Conservation (phyloP, 345 rosid genomes). For the Mercurialis annua region DNA sequence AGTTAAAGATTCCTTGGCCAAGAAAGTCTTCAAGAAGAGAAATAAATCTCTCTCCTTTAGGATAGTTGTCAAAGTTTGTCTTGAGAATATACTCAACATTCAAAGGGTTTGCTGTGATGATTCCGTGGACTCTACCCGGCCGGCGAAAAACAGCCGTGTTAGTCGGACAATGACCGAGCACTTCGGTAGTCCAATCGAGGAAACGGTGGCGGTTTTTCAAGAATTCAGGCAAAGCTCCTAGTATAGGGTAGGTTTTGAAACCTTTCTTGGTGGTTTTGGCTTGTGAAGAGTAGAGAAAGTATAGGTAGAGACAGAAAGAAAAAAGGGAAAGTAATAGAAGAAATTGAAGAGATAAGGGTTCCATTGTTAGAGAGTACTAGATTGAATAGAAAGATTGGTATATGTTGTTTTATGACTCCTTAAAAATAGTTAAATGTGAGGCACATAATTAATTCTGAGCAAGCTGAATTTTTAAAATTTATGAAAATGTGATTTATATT, state of each 20-base stretch:
- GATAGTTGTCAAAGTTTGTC: slow-evolving; percentile 40
- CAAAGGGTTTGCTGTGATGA: slow-evolving; percentile 40
- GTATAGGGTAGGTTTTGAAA: slow-evolving; percentile 35
- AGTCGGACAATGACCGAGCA: slow-evolving; percentile 29
- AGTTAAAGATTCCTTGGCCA: slow-evolving; percentile 46
- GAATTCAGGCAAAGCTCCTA: slow-evolving; percentile 39
- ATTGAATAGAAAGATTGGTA: too few relatives aligned
- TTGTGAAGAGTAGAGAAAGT: not conserved
- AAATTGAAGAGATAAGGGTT: slow-evolving; percentile 21
- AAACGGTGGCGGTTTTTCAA: slow-evolving; percentile 37
- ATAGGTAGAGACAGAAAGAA: slow-evolving; percentile 19
- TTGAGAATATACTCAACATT: slow-evolving; percentile 41
- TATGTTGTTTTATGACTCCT: too few relatives aligned
- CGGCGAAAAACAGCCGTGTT: slow-evolving; percentile 27
- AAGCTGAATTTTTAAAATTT: too few relatives aligned
- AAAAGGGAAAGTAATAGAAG: slow-evolving; percentile 18
- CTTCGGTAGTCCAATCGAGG: slow-evolving; percentile 39
- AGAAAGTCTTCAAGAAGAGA: slow-evolving; percentile 36
- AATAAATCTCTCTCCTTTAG: slow-evolving; percentile 34
- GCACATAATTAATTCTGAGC: too few relatives aligned
- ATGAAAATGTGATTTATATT: too few relatives aligned
- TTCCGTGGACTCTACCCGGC: slow-evolving; percentile 25
- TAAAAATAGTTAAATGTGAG: too few relatives aligned
- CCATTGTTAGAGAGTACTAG: slow-evolving; percentile 27
- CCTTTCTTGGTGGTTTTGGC: slow-evolving; percentile 12